Evolutionary conservation across 2,329 filamentous ascomycete genomes (phyloP), one percentile per base, ranked within the genome.

Genomic region (Dothiorella sarmentorum): DNA sequence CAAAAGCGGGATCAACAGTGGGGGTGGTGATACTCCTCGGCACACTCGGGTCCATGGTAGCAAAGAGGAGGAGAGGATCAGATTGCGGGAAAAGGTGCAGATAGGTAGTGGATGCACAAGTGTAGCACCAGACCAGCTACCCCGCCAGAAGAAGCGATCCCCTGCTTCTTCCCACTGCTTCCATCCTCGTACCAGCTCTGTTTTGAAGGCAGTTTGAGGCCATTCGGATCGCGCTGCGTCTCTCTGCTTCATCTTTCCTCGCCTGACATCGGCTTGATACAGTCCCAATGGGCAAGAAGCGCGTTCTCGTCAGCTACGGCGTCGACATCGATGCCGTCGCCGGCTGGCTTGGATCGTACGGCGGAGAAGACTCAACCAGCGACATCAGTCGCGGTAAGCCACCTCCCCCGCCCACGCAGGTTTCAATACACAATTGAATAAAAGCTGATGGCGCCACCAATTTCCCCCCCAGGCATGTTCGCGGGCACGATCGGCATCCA

Each of bases 271-370:
- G 13, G 17, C n/a, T 17, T 17, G 3, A 15, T 3, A 3, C 33
- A 10, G 27, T 27, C n/a, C 31, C 57, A 9, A 78, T 77, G 74
- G 74, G 68, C 42, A 77, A 78, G 69, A 83, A 82, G 63, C 74
- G 80, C 53, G 78, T 84, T 49, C 77, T 83, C 35, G 77, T 80
- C 42, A 75, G 82, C 63, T 89, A 89, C 65, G 85, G 86, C 2
- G 85, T 90, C 22, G 88, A 91, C 61, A 85, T 91, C 24, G 87
- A 91, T 63, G 59, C 87, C n/a, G 85, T 90, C 1, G 83, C 87
- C 1, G 87, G 88, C 7, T 91, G 88, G 88, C 76, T 91, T 0
- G 88, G 88, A 0, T 88, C 84, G 0, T 91, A 91, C 65, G 86
- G 86, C 15, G 87, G 88, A 35, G 82, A 90, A 69, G 87, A 91